Conservation (phyloP, 805 yeast species). For the Grigorovia jiainica region DNA sequence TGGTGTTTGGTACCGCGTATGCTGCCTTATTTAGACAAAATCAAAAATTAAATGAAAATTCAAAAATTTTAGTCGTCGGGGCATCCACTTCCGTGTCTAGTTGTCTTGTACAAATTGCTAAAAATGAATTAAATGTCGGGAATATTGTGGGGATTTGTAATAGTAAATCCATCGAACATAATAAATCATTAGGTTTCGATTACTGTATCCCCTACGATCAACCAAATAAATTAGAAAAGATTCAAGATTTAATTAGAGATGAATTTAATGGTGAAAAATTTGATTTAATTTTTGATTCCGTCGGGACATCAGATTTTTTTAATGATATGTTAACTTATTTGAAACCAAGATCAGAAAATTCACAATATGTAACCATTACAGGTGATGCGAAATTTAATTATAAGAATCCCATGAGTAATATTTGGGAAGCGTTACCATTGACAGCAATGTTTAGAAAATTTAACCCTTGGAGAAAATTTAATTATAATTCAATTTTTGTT, state of each 20-base stretch:
- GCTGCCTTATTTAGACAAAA: conserved; percentile 26
- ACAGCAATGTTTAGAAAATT: conserved; percentile 10
- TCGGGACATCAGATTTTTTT: conserved; percentile 48
- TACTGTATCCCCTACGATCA: conserved; percentile 47
- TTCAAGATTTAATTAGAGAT: conserved; percentile 24
- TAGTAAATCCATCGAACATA: conserved; percentile 35
- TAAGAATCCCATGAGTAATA: conserved; percentile 4
- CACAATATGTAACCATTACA: conserved; percentile 42
- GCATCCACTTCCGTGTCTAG: conserved; percentile 66
- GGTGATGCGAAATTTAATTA: conserved; percentile 43
- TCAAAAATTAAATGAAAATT: conserved; percentile 28
- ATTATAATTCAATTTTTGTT: conserved; percentile 19
- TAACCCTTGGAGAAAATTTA: conserved; percentile 23
- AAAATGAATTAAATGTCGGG: conserved; percentile 35
- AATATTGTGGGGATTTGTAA: conserved; percentile 53
- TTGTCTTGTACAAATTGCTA: conserved; percentile 47
- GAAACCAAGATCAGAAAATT: conserved; percentile 37
- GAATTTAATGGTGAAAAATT: conserved; percentile 35
- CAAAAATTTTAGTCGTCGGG: conserved; percentile 57
- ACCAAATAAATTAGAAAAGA: conserved; percentile 31
- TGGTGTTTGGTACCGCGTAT: conserved; percentile 57
- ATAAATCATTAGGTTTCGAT: conserved; percentile 47
- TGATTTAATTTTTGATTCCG: conserved; percentile 56
- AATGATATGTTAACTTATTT: conserved; percentile 34
- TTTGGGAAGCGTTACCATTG: conserved; percentile 6